A percentile compares a stretch with the other conserved stretches of the same genome.
phyloP scores from a whole-genome alignment of 2,329 filamentous ascomycete genomes.

The Fusarium kyushuense region DNA sequence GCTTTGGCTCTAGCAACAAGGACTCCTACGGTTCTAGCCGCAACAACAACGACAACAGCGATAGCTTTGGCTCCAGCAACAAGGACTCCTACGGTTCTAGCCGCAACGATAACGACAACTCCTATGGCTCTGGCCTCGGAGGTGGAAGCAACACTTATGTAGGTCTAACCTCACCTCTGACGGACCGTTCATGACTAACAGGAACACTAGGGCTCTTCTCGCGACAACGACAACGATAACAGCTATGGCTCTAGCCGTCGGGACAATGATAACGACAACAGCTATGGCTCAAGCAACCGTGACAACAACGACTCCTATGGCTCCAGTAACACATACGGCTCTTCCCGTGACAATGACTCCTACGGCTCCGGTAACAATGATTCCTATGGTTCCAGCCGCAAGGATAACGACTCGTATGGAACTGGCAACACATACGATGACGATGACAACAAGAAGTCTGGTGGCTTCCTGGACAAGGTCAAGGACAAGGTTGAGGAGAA shows the following conservation, averaged over 20 bases:
- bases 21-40: background rate
- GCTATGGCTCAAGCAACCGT: constrained; percentile 13
- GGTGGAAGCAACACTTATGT: constrained; percentile 24
- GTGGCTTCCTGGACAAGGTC: constrained; percentile 67
- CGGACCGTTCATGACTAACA: background rate
- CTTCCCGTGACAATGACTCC: constrained; percentile 21
- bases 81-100: constrained; percentile 10
- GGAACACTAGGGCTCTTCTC: constrained; percentile 22
- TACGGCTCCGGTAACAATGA: constrained; percentile 6
- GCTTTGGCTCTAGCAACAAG: background rate
- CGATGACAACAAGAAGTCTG: constrained; percentile 44
- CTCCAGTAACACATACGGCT: too few relatives aligned
- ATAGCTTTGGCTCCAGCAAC: background rate
- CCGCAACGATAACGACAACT: constrained; percentile 13
- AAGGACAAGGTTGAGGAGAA: constrained; percentile 68
- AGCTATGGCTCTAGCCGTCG: constrained; percentile 17
- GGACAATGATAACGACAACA: constrained; percentile 7
- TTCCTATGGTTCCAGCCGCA: constrained; percentile 13
- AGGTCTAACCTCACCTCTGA: background rate
- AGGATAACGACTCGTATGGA: constrained; percentile 4
- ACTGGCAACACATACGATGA: constrained; percentile 11
- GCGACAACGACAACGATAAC: constrained; percentile 18
- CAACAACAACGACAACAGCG: constrained; percentile 5
- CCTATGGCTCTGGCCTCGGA: constrained; percentile 20
- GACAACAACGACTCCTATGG: background rate